Conservation (phyloP, 495 filamentous ascomycete genomes). For the Rhizodiscina lignyota region DNA sequence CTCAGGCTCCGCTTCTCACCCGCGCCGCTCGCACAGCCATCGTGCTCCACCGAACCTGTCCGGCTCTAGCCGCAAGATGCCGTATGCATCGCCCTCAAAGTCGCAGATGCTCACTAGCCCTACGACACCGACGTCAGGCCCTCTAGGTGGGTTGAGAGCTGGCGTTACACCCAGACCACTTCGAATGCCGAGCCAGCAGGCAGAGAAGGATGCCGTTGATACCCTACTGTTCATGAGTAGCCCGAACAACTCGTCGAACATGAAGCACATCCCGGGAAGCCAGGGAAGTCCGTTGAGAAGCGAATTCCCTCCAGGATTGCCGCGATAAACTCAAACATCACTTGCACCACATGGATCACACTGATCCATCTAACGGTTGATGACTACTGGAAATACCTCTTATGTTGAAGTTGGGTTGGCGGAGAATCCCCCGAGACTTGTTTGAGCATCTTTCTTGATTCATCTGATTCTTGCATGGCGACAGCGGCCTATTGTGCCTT, state of each 20-base stretch:
- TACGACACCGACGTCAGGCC: neutral
- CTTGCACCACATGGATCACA: too few species aligned
- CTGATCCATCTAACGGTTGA: too few species aligned
- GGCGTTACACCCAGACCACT: conserved; percentile 8
- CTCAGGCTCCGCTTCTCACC: neutral
- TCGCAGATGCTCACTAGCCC: neutral
- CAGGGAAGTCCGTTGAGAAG: too few species aligned
- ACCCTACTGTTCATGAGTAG: conserved; percentile 77
- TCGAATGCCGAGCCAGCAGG: conserved; percentile 46
- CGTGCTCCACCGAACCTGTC: neutral
- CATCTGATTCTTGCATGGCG: too few species aligned
- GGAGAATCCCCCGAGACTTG: too few species aligned
- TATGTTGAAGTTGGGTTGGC: too few species aligned
- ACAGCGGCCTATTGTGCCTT: too few species aligned
- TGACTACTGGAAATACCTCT: too few species aligned
- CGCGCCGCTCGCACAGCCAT: neutral
- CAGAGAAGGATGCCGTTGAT: conserved; percentile 78
- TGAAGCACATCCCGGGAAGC: too few species aligned
- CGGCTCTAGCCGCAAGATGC: neutral
- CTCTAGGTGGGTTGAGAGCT: neutral
- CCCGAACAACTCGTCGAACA: conserved; percentile 46
- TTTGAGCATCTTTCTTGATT: too few species aligned
- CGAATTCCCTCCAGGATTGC: too few species aligned
- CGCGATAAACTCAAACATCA: too few species aligned
- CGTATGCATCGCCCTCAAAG: neutral